Base-by-base conservation (phyloP, 176 grass and related monocot species). In the Zoysia pacifica region DNA sequence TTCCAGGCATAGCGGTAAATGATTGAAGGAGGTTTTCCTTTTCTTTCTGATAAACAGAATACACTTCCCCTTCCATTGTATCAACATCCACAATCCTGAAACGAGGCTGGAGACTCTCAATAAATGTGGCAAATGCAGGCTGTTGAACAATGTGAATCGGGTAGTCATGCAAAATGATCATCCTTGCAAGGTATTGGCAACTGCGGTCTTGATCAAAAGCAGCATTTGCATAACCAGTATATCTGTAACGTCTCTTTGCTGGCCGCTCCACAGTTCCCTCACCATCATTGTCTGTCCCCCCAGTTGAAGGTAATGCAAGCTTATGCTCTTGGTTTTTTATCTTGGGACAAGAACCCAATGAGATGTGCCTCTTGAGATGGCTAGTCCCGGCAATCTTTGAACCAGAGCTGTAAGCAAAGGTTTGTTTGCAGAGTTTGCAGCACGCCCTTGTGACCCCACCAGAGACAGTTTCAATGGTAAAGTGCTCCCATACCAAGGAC, bases 361-460 rank as follows among this genome's bases (percentile, higher is more conserved):
- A 86, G 64, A 97, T 97, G 73, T 97, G 93, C 74, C 90, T 90
- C 88, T 93, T 97, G 38, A 97, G 88, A 89, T 97, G 93, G 80
- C 90, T 97, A 38, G 93, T 93, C 4, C 93, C 90, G 39, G 93
- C 88, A 77, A 93, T 91, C 72, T 97, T 97, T 84, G 93, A 85
- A 8, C 93, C 93, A 67, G 88, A 93, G 75, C 93, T 91, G 54
- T 97, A 97, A 2, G 93, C 90, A 86, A 93, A 97, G 9, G 93
- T 93, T 84, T 93, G 86, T 81, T 97, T 97, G 86, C 93, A 93
- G 72, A 93, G 72, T 61, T 97, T 97, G 86, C 93, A 97, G 84
- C 90, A 97, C 62, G 93, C 93, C 38, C 93, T 73, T 54, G 88
- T 75, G 68, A 53, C 77, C 13, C 83, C 90, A 41, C 90, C 90